These are phyloP conservation scores for Vanderwaltozyma yarrowii DNA, from an alignment of 805 yeast species.

Conservation along the genomic window DNA sequence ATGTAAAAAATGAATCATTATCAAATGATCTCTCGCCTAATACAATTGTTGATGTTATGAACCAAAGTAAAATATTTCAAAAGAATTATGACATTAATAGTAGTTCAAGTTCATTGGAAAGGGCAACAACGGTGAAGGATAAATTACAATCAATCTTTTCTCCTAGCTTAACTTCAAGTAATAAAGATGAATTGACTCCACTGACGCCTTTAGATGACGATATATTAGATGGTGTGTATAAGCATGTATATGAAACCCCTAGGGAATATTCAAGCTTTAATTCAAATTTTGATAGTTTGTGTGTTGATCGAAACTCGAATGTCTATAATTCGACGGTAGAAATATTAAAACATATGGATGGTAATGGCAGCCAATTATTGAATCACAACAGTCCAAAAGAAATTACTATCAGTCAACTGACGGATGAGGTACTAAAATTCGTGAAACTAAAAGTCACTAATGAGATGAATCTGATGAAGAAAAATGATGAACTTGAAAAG, in stretches of 20 bases:
- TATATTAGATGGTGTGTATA: constrained; percentile 12
- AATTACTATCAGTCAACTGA: neutral
- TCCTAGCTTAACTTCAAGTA: neutral
- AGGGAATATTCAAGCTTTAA: constrained; percentile 5
- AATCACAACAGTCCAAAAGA: neutral
- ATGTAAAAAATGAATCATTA: neutral
- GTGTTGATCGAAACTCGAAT: constrained; percentile 3
- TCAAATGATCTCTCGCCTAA: neutral
- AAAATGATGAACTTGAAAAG: neutral
- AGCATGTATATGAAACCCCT: constrained; percentile 18
- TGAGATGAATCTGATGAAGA: neutral
- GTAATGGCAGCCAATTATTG: neutral
- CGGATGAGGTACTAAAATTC: neutral
- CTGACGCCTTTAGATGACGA: constrained; percentile 12
- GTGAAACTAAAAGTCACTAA: neutral
- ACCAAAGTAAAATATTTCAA: neutral
- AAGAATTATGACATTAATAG: constrained; percentile 2
- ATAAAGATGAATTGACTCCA: constrained; percentile 11
- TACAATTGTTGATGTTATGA: neutral
- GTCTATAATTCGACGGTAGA: neutral
- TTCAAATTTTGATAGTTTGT: constrained; percentile 3
- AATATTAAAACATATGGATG: neutral
- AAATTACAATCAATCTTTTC: constrained; percentile 3
- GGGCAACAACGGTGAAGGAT: constrained; percentile 9
- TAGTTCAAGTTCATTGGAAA: constrained; percentile 11